Evolutionary conservation across 116 monocot species (phyloP), one percentile per base, ranked within the genome.

Genomic region (Posidonia oceanica): DNA sequence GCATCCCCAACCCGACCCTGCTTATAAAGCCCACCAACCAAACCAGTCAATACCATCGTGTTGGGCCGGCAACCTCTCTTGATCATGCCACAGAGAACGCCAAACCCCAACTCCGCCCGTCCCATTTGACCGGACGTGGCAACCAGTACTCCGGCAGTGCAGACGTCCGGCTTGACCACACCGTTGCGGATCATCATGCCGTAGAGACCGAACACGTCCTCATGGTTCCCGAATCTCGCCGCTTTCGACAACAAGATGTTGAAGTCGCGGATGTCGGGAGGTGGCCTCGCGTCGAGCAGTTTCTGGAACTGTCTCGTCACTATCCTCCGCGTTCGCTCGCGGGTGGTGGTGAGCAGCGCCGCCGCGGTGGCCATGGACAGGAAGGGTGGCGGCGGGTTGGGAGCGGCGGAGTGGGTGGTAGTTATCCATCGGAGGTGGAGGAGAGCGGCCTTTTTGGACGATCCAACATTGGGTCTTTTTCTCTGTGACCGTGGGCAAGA

Each of bases 141-240:
- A 7, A 81, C 64, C 15, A 78, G 40, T 40, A 81, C 39, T 4
- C 74, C 71, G 54, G 39, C 77, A 11, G 75, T 81, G 65, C 58
- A 13, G 29, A 37, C 21, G 20, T 71, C 67, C 14, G 71, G 69
- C 12, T 42, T 4, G 18, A 68, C 53, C 29, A 36, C 52, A 44
- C 68, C 68, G 22, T 18, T 4, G 4, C 22, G 12, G 53, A 68
- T 36, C 68, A 54, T 68, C 52, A 4, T 52, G 36, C 36, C 36
- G 17, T 68, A 68, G 22, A 68, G 52, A 10, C 22, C 52, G 52
- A 68, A 51, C 68, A 68, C 68, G 16, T 42, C 18, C 12, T 40
- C 11, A 17, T 66, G 66, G 15, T 4, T 42, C 44, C 66, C 66
- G 14, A 40, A 18, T 48, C 66, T n/a, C 10, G 41, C 66, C 14